Conservation (phyloP, 495 filamentous ascomycete species). For the Hypoxylon cercidicola region DNA sequence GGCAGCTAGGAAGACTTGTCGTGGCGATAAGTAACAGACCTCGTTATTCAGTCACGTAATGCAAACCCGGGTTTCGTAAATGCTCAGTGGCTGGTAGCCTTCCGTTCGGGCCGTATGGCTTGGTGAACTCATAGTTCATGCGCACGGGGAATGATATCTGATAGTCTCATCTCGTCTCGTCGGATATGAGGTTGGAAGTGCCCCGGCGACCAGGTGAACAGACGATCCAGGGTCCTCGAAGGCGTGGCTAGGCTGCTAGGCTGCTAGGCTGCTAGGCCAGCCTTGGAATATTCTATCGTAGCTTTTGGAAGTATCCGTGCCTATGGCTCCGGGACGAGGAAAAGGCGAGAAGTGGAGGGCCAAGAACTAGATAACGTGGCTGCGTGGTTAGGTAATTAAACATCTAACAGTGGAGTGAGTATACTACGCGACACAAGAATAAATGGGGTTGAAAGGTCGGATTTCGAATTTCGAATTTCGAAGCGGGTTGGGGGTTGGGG, state of each 20-base stretch:
- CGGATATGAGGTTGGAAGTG: conserved; percentile 17
- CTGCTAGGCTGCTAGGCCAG: background rate
- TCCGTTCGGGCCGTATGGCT: conserved; percentile 11
- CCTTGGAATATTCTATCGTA: conserved; percentile 43
- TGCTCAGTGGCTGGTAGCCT: too few relatives aligned
- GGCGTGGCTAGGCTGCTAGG: conserved; percentile 8
- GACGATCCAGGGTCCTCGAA: conserved; percentile 13
- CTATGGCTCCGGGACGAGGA: conserved; percentile 40
- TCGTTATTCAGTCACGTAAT: background rate
- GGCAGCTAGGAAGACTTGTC: background rate
- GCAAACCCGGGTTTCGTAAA: background rate
- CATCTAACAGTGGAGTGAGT: conserved; percentile 11
- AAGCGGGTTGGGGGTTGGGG: conserved; percentile 17
- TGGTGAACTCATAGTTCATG: conserved; percentile 24
- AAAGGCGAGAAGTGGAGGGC: conserved; percentile 1
- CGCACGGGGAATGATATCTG: conserved; percentile 30
- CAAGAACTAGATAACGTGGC: conserved; percentile 26
- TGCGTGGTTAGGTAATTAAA: conserved; percentile 37
- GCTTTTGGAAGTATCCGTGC: conserved; percentile 38
- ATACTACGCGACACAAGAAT: conserved; percentile 18
- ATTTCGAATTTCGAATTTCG: conserved; percentile 28
- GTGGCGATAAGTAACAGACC: conserved; percentile 1
- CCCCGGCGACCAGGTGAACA: conserved; percentile 25
- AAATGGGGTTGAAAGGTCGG: background rate
- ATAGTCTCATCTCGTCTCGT: conserved; percentile 18